Evolutionary conservation across 169 alveolate species (phyloP).

Genomic region (Cryptosporidium sp.): DNA sequence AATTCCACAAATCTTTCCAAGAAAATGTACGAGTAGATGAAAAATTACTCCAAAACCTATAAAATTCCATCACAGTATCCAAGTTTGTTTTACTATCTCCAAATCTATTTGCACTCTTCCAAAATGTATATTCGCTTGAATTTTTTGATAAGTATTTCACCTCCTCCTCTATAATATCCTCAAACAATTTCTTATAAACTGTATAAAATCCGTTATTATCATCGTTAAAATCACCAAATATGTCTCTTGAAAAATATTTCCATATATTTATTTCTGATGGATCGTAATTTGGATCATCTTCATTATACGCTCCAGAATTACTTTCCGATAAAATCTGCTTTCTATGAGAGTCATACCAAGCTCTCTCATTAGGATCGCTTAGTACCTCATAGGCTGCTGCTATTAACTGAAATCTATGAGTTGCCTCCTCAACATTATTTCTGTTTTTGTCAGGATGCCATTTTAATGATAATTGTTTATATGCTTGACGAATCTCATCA

Average conservation of each 20-base stretch:
- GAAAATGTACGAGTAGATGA: constrained; percentile 81
- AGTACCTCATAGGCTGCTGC: constrained; percentile 80
- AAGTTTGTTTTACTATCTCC: constrained; percentile 81
- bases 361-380: constrained; percentile 82
- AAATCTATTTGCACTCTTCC: constrained; percentile 76
- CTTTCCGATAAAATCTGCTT: constrained; percentile 82
- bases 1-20: constrained; percentile 84
- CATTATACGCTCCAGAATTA: constrained; percentile 22
- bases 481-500: constrained; percentile 85
- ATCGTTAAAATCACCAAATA: constrained; percentile 83
- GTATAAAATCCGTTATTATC: constrained; percentile 80
- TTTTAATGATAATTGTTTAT: constrained; percentile 79
- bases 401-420: constrained; percentile 78
- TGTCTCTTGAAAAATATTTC: constrained; percentile 81
- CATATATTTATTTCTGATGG: constrained; percentile 80
- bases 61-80: constrained; percentile 83
- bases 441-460: constrained; percentile 90
- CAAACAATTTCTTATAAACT: constrained; percentile 84
- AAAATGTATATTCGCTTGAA: constrained; percentile 76
- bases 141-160: constrained; percentile 63
- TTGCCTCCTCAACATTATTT: constrained; percentile 80
- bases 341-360: constrained; percentile 86
- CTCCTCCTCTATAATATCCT: constrained; percentile 82
- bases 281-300: constrained; percentile 51
- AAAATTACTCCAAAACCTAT: constrained; percentile 86